Base-by-base conservation (phyloP, 768 basidiomycete genomes). In the Xerocomellus dryophilus region DNA sequence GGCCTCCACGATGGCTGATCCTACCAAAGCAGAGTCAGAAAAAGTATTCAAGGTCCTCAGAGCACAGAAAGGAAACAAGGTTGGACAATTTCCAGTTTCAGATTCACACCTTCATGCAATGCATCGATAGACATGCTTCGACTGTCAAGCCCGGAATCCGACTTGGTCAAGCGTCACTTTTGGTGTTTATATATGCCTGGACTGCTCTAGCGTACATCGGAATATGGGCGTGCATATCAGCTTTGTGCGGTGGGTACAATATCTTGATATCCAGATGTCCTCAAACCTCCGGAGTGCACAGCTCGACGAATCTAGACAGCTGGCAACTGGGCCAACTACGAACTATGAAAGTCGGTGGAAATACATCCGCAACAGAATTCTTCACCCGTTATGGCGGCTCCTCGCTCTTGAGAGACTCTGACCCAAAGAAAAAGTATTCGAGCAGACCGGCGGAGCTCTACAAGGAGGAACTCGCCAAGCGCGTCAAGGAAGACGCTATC, bases 201-300 rank as follows among this genome's bases (percentile, higher is more conserved):
- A 99, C 54, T 99, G 97, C 78, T 98, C 96, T 5, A 90, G 88
- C 60, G 76, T 89, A 14, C 97, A 99, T 73, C 80, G 97, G 49
- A 98, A 96, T 70, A 86, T 98, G 84, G 97, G 97, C 63, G 96
- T 98, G 21, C 97, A 99, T 69, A 94, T 99, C 71, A 90, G 85
- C 58, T 99, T 99, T 65, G 96, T 99, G 40, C 78, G 95, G 93
- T 94, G 68, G 63, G 86, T 71, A 10, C 47, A 35, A 29, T 38
- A 35, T 21, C 25, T 12, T 43, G 3, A 25, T 29, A 9, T 43
- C 7, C 15, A 3, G 23, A 29, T 38, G 18, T 50, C n/a, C 44
- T 54, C 59, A 55, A 56, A 66, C 43, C 46, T 63, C 47, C 47
- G 54, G 65, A 58, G 48, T 58, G 48, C 50, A 61, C 71, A 95